Evolutionary conservation across 2,329 filamentous ascomycete species (phyloP), one percentile per base, ranked within the genome.

Genomic region (Arthrobotrys pseudoclavata): DNA sequence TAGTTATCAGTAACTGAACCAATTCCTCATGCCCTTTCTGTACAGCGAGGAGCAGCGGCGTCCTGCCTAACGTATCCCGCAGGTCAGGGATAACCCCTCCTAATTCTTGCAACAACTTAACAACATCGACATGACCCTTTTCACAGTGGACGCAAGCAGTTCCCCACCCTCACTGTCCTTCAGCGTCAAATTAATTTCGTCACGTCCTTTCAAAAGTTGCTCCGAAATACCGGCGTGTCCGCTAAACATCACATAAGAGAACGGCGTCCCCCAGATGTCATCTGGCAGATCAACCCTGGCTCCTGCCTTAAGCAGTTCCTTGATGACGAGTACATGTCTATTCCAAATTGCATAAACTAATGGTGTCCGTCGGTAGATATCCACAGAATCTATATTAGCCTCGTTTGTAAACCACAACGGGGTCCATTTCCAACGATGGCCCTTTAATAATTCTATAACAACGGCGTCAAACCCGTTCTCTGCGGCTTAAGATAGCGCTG

Each of bases 401-500:
- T 18, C 9, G 3, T 15, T 10, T 48, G 6, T 20, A 12, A 48
- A 13, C 18, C 18, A 20, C 9, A 22, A 10, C 6, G 9, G 20
- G 20, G 24, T 3, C 9, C 18, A 4, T 4, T 57, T 57, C 52
- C 29, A 57, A 20, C 18, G 31, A 7, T 4, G 9, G 5, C 18
- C 31, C 37, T 26, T 15, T 1, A 61, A 6, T 4, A 61, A 42
- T 42, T 12, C 13, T 12, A 1, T 26, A n/a, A 61, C 55, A 15
- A 40, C n/a, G 13, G 4, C 2, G 24, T 42, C 55, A 24, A 42
- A 61, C 20, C 55, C 55, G n/a, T 34, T 55, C n/a, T 7, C 24
- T 4, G 63, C 78, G 15, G 79, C 79, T 20, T 26, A 68, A 29
- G 53, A 48, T 4, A 80, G 53, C 40, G 76, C 66, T 22, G 76